Evolutionary conservation across 495 filamentous ascomycete species (phyloP).

Genomic region (Oleoguttula mirabilis): DNA sequence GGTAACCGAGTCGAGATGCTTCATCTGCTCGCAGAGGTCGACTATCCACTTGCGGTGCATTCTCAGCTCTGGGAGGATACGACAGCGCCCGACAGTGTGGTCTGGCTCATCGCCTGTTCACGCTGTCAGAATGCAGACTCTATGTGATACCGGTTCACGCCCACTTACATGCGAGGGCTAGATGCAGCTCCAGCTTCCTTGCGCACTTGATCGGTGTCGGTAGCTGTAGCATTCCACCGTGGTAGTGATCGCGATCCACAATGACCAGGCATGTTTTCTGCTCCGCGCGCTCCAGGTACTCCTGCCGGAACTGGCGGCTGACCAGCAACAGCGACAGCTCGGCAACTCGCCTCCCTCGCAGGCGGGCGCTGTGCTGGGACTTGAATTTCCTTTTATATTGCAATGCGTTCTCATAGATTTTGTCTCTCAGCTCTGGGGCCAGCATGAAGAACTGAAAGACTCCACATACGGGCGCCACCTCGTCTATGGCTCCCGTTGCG

Average conservation of each 20-base stretch:
- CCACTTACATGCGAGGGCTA: conserved; percentile 5
- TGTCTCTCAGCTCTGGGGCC: background rate
- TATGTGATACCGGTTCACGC: no score
- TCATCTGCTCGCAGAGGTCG: conserved; percentile 3
- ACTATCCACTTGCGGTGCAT: conserved; percentile 10
- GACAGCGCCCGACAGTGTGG: background rate
- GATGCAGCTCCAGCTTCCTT: background rate
- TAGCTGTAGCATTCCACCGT: conserved; percentile 1
- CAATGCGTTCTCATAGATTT: background rate
- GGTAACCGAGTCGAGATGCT: background rate
- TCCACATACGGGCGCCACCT: no score
- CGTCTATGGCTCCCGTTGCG: no score
- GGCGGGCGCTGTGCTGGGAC: conserved; percentile 1
- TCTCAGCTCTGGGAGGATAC: conserved; percentile 1
- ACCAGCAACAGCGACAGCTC: background rate
- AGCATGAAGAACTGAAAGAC: conserved; percentile 8
- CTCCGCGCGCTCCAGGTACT: conserved; percentile 6
- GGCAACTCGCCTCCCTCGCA: conserved; percentile 1
- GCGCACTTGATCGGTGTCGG: background rate
- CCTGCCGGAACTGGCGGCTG: conserved; percentile 1
- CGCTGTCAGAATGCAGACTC: background rate
- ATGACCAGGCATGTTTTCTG: conserved; percentile 3
- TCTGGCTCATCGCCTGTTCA: background rate
- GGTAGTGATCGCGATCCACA: conserved; percentile 4
- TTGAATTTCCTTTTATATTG: conserved; percentile 3